phyloP scores from a whole-genome alignment of 371 early-diverging fungal genomes.

The Mortierella sp. region DNA sequence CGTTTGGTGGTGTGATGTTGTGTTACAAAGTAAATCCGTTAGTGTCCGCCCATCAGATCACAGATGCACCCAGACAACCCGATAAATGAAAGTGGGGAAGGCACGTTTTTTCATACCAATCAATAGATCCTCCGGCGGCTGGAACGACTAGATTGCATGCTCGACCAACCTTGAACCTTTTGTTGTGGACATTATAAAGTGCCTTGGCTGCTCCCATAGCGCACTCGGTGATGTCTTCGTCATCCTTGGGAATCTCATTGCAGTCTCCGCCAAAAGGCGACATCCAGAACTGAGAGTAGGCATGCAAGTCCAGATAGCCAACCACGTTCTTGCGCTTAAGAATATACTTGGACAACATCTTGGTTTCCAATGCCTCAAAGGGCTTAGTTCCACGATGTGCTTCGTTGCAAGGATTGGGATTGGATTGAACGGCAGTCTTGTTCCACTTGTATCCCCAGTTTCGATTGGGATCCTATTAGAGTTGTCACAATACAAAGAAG shows the following conservation, averaged over 20 bases:
- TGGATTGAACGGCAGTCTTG: constrained; percentile 27
- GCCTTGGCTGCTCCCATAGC: constrained; percentile 57
- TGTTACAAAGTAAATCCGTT: neutral
- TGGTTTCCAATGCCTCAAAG: constrained; percentile 54
- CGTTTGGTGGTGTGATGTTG: too few species aligned
- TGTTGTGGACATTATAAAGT: constrained; percentile 57
- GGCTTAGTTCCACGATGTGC: constrained; percentile 54
- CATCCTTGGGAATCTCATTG: constrained; percentile 33
- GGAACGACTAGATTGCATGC: constrained; percentile 63
- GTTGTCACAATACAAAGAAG: too few species aligned
- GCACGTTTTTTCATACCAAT: constrained; percentile 33
- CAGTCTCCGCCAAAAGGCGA: constrained; percentile 56
- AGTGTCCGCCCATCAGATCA: neutral
- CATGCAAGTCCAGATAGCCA: constrained; percentile 64
- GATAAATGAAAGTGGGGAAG: neutral
- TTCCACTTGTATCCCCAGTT: constrained; percentile 56
- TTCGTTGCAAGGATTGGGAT: constrained; percentile 50
- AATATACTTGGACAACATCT: constrained; percentile 59
- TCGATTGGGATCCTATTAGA: constrained; percentile 40
- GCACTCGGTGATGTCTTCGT: constrained; percentile 46
- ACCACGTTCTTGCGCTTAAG: constrained; percentile 29
- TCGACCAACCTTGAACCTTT: constrained; percentile 58
- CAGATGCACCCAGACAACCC: neutral
- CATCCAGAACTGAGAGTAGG: constrained; percentile 65
- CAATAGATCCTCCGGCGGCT: constrained; percentile 54